Base-by-base conservation (phyloP, 331 rosid genomes). In the Spiraea crenata region DNA sequence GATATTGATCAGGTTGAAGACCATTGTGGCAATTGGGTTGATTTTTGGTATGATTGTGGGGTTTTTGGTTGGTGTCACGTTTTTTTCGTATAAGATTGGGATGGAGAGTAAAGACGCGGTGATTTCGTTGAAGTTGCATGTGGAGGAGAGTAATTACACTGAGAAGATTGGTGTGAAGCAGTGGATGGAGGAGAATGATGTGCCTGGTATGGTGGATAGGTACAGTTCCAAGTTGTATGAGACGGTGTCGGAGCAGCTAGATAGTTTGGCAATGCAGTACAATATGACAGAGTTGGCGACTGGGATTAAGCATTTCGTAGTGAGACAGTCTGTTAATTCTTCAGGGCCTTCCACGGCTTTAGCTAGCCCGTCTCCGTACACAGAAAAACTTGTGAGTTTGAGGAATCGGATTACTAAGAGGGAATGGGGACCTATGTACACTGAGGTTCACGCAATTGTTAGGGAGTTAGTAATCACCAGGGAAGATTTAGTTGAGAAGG, bases 161-260 rank as follows among this genome's bases (percentile, higher is more conserved):
- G 99, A 95, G 88, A 90, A 69, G 71, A 78, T 95, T 37, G 96
- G 99, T 45, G 76, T 91, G 4, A 87, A 79, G 88, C 72, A 89
- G 75, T 95, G 99, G 99, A 89, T 95, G 95, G 97, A 91, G 15
- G 99, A 95, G 82, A 89, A 89, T 82, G 97, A 95, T 77, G 82
- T 95, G 75, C 84, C 97, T 57, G 96, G 95, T 58, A 82, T 85
- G 85, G 85, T 95, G 15, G 99, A 95, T 75, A 86, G 67, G 62
- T 95, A 95, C 77, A 82, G 90, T 20, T 78, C 97, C 1, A 78
- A 89, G 76, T 72, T 89, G 1, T 95, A 95, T 58, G 89, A 87
- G 78, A 88, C 99, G 6, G 91, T 91, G 56, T 87, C 80, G 10
- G 92, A 87, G 65, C 97, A 95, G 80, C 74, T 95, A 42, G 99